Evolutionary conservation across 345 rosid genomes (phyloP).

Genomic region (Erysimum cheiranthoides): DNA sequence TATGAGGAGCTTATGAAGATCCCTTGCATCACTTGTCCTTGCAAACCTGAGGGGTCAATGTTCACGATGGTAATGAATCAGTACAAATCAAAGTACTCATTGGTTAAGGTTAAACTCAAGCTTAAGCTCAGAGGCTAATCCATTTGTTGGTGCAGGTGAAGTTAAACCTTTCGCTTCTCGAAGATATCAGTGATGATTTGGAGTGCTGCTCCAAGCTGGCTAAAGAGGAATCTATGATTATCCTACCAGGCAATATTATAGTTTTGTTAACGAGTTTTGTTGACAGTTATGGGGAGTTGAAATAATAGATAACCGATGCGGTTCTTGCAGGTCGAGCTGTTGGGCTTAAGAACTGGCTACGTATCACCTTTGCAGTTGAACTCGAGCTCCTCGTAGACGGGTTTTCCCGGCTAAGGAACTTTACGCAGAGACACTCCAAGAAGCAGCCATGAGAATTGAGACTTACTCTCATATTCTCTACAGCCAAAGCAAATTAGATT

Average conservation of each 20-base stretch:
- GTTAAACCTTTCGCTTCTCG: slow-evolving; percentile 39
- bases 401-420: slow-evolving; percentile 31
- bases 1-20: slow-evolving; percentile 45
- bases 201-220: slow-evolving; percentile 54
- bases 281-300: background rate
- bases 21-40: slow-evolving; percentile 51
- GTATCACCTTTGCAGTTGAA: slow-evolving; percentile 62
- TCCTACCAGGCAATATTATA: slow-evolving; percentile 46
- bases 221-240: slow-evolving; percentile 48
- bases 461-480: background rate
- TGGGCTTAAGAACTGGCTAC: slow-evolving; percentile 70
- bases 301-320: background rate
- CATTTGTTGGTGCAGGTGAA: slow-evolving; percentile 43
- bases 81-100: background rate
- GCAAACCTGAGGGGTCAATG: slow-evolving; percentile 51
- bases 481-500: slow-evolving; percentile 7
- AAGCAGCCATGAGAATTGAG: slow-evolving; percentile 21
- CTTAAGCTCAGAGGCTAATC: background rate
- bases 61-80: slow-evolving; percentile 45
- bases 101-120: background rate
- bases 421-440: slow-evolving; percentile 34
- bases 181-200: slow-evolving; percentile 50
- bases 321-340: slow-evolving; percentile 56
- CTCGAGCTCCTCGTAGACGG: slow-evolving; percentile 55
- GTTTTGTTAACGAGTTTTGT: background rate